phyloP scores from a whole-genome alignment of 1,284 basidiomycete genomes.

The Boletellus deceptivus region DNA sequence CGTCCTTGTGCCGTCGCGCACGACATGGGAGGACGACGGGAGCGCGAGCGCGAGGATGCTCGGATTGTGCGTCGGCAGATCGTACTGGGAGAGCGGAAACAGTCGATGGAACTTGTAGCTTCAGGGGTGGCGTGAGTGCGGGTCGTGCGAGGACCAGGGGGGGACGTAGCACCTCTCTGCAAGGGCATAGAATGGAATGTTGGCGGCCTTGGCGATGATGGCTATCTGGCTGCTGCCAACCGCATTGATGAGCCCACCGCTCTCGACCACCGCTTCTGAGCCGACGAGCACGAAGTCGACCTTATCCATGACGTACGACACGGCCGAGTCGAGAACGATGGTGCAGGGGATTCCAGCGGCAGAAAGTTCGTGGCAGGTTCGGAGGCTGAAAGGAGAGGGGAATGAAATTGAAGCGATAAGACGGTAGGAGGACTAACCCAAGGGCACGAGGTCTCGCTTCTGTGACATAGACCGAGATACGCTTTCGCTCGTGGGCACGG shows the following conservation, averaged over 20 bases:
- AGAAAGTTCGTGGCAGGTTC: slow-evolving; percentile 82
- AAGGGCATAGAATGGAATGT: slow-evolving; percentile 96
- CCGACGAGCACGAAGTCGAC: slow-evolving; percentile 95
- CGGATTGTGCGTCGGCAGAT: slow-evolving; percentile 83
- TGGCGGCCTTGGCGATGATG: slow-evolving; percentile 90
- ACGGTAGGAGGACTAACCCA: slow-evolving; percentile 50
- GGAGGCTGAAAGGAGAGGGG: slow-evolving; percentile 56
- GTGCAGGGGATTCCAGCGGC: slow-evolving; percentile 91
- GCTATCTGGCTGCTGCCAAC: slow-evolving; percentile 97
- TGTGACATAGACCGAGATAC: slow-evolving; percentile 97
- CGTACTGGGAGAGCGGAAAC: slow-evolving; percentile 95
- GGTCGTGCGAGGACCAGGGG: slow-evolving; percentile 17
- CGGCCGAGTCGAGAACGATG: slow-evolving; percentile 93
- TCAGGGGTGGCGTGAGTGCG: slow-evolving; percentile 27
- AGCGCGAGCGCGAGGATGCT: slow-evolving; percentile 65
- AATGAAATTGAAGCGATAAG: slow-evolving; percentile 9
- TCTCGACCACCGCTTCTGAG: slow-evolving; percentile 96
- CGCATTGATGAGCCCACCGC: slow-evolving; percentile 85
- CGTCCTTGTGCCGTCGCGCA: slow-evolving; percentile 15
- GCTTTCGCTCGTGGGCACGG: slow-evolving; percentile 84
- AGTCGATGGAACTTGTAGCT: slow-evolving; percentile 98
- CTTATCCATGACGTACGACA: slow-evolving; percentile 95
- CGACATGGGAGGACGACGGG: slow-evolving; percentile 27
- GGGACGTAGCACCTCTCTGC: slow-evolving; percentile 74
- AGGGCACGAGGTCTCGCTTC: slow-evolving; percentile 87